Evolutionary conservation across 1,139 yeast species (phyloP), one percentile per base, ranked within the genome.

Genomic region (Ogataea hybrid): DNA sequence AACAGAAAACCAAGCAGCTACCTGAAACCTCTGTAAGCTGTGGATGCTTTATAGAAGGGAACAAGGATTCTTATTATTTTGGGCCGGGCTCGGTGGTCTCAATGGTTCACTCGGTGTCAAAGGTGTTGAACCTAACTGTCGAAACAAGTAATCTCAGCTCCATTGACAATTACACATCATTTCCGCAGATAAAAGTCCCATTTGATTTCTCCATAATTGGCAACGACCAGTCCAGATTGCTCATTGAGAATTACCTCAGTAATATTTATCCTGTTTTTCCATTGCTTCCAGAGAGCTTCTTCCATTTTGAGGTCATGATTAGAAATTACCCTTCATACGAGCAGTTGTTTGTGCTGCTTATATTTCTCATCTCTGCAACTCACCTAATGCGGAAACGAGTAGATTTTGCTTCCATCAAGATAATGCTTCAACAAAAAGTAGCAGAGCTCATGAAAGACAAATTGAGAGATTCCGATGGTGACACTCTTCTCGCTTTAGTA

Each of bases 361-460:
- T 48, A 1, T 35, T 52, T 8, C 41, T 51, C 7, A 38, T 52
- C 2, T 51, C 56, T 3, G 40, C 57, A 1, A 47, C 56, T 1
- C 52, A 50, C 21, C 30, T 52, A 11, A 50, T 50, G 56, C 37
- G 56, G 14, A 37, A 32, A 29, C 25, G 48, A n/a, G 17, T 34
- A 1, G 55, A 51, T 23, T 52, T 51, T 44, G 48, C 42, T 5
- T 37, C 45, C 1, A 47, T 53, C 3, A 52, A 50, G 23, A 25
- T 42, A 3, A 49, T 51, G 55, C 25, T 52, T 20, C 53, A 51
- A 20, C 51, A 45, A 29, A 48, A 46, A 23, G 52, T 46, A 1
- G 11, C 35, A 5, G 50, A 47, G 5, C 25, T 45, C 12, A 30
- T 52, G 42, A 46, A 41, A 28, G 18, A 25, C 3, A 44, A 36